A percentile compares a stretch with the other conserved stretches of the same genome.
These are phyloP conservation scores for Sporothrix euskadiensis DNA, from an alignment of 2,329 filamentous ascomycete species.

Conservation along the genomic window DNA sequence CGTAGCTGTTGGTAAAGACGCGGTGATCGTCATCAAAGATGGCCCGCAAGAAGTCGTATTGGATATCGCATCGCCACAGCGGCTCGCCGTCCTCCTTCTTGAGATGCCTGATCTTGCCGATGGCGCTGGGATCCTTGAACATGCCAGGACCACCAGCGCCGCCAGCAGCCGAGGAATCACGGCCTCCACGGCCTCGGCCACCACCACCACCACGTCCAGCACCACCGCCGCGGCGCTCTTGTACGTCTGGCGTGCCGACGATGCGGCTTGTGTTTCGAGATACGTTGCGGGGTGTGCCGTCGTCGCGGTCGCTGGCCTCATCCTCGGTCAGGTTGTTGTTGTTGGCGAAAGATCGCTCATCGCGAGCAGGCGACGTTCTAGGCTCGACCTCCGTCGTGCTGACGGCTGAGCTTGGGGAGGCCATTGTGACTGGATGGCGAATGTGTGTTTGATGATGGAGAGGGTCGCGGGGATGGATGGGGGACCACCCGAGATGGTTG, in stretches of 20 bases:
- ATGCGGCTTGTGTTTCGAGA: constrained; percentile 36
- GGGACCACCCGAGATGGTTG: background rate
- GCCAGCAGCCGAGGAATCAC: constrained; percentile 40
- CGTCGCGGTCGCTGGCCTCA: constrained; percentile 41
- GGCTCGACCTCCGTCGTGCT: constrained; percentile 50
- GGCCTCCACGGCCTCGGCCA: constrained; percentile 34
- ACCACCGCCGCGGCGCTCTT: background rate
- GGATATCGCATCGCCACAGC: constrained; percentile 83
- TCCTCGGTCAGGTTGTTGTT: constrained; percentile 49
- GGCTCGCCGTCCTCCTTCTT: constrained; percentile 90
- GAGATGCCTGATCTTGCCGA: constrained; percentile 76
- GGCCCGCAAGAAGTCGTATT: constrained; percentile 79
- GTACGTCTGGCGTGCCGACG: constrained; percentile 47
- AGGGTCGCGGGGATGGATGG: background rate
- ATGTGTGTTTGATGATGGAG: background rate
- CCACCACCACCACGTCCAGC: constrained; percentile 14
- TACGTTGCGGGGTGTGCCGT: constrained; percentile 44
- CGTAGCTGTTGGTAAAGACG: constrained; percentile 92
- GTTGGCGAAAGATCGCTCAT: constrained; percentile 51
- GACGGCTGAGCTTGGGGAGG: constrained; percentile 45
- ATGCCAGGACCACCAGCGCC: constrained; percentile 32
- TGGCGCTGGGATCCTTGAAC: constrained; percentile 44
- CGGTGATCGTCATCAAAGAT: constrained; percentile 73
- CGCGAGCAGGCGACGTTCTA: constrained; percentile 48
- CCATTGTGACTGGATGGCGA: constrained; percentile 30